Conservation (phyloP, 1,284 basidiomycete species). For the Meira miltonrushii region DNA sequence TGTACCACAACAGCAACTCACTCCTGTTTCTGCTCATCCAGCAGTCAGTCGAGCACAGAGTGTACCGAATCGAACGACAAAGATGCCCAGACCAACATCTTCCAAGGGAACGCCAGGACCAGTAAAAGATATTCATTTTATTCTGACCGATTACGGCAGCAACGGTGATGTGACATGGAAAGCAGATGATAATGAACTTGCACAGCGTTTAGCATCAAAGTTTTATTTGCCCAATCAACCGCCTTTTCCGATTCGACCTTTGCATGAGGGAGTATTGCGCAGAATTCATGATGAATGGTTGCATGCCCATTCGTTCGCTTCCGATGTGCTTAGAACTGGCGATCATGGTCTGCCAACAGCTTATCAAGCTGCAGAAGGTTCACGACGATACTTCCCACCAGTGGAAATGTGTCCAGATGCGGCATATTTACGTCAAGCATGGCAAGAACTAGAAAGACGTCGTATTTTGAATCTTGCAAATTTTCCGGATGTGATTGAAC, state of each 20-base stretch:
- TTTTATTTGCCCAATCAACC: background rate
- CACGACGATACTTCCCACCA: background rate
- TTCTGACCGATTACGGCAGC: background rate
- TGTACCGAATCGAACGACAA: background rate
- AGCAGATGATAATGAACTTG: background rate
- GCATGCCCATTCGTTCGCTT: background rate
- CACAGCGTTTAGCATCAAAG: background rate
- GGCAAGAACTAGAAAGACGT: slow-evolving; percentile 10
- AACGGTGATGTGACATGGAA: slow-evolving; percentile 4
- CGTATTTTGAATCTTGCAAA: background rate
- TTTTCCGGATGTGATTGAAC: background rate
- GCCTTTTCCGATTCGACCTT: slow-evolving; percentile 7
- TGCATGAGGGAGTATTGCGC: background rate
- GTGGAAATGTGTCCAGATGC: background rate
- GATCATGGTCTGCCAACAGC: background rate
- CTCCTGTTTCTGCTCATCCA: too few species aligned
- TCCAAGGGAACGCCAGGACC: background rate
- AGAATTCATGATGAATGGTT: slow-evolving; percentile 9
- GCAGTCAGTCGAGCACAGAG: background rate
- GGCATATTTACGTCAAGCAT: background rate
- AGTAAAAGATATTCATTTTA: background rate
- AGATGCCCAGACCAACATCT: background rate
- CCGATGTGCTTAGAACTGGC: background rate
- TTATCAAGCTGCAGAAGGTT: background rate
- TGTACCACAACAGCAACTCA: too few species aligned